Evolutionary conservation across 2,329 filamentous ascomycete species (phyloP), one percentile per base, ranked within the genome.

Genomic region (Tolypocladium ovalisporum): DNA sequence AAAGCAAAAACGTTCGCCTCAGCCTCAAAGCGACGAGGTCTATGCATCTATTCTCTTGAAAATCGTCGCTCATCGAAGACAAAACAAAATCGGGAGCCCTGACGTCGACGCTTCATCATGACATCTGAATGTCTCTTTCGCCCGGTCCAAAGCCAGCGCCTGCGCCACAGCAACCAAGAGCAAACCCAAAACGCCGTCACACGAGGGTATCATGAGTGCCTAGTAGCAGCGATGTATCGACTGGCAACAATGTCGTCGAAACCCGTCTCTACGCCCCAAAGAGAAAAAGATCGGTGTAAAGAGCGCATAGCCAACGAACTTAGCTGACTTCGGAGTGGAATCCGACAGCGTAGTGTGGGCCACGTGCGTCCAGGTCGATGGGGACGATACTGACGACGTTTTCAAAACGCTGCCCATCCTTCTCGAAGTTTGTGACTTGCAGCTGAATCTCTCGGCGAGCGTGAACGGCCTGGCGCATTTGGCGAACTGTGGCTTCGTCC

Each of bases 321-420:
- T 44, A 68, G 12, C 67, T 83, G 52, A 86, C 70, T 72, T 89
- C 88, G 34, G 89, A 87, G 68, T 91, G 84, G 65, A 96, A 92
- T 4, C 90, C 90, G 32, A 96, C 86, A 54, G 86, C 90, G 66
- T 88, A 92, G 60, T 84, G 85, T 60, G 83, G 82, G 13, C 82
- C 79, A 17, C 80, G 76, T 1, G 80, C 79, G 44, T 89, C 83
- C 79, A 85, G 87, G 2, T 76, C 75, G 37, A 96, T 83, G 0
- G 90, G 90, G 56, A 96, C 88, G 77, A 95, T 90, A n/a, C 87
- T 90, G 55, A 96, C 76, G 15, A 92, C 68, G 64, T 96, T 96
- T 76, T 86, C 86, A 67, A 96, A 96, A 0, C 79, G 79, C 63
- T 89, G 81, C 0, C 91, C 90, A 54, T 88, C 85, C 72, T 90